phyloP scores from a whole-genome alignment of 306 rosid genomes.

The Cyamopsis tetragonoloba region DNA sequence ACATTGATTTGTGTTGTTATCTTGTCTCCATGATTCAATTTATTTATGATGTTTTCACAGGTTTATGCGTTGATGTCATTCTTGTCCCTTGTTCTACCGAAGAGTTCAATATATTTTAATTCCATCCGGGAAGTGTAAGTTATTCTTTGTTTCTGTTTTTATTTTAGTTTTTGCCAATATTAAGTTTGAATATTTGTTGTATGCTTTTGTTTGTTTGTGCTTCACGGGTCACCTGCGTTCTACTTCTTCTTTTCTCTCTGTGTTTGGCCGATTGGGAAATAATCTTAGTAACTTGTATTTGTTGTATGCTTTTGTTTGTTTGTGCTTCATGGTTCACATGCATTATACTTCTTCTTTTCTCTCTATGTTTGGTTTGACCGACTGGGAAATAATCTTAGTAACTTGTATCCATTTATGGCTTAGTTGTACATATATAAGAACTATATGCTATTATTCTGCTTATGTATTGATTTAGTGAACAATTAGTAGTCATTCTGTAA shows the following conservation, averaged over 20 bases:
- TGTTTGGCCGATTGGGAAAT: slow-evolving; percentile 4
- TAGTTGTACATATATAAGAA: neutral
- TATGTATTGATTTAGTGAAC: neutral
- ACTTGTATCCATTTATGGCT: neutral
- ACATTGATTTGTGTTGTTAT: slow-evolving; percentile 6
- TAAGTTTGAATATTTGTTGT: neutral
- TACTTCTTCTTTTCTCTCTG: neutral
- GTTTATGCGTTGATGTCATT: slow-evolving; percentile 84
- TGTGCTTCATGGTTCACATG: neutral
- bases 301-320: neutral
- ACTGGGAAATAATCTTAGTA: neutral
- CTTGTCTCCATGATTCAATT: neutral
- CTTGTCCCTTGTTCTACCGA: slow-evolving; percentile 68
- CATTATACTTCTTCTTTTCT: neutral
- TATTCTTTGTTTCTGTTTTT: neutral
- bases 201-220: neutral
- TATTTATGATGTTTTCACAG: slow-evolving; percentile 36
- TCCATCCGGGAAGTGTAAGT: slow-evolving; percentile 91
- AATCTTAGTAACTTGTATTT: neutral
- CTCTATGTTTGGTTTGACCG: neutral
- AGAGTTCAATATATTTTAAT: slow-evolving; percentile 71
- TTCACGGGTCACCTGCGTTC: neutral
- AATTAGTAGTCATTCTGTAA: neutral
- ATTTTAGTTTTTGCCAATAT: neutral
- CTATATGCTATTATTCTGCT: neutral